phyloP scores from a whole-genome alignment of 805 yeast species.

The Spathaspora gorwiae region DNA sequence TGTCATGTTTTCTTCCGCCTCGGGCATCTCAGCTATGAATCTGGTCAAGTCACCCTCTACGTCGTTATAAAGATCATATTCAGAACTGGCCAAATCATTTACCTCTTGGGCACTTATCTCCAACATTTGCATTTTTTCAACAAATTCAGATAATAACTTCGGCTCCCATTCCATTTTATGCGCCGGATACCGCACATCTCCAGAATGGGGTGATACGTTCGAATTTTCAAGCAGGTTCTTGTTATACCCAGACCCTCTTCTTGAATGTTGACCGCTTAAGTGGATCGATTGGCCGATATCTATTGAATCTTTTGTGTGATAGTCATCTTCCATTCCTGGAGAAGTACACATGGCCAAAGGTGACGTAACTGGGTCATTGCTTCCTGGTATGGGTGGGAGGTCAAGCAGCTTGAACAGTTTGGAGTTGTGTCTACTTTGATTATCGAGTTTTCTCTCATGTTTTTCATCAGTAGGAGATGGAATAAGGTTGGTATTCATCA shows the following conservation, averaged over 20 bases:
- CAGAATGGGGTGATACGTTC: not conserved
- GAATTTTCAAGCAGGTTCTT: not conserved
- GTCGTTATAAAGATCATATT: conserved; percentile 52
- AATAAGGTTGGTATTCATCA: no score
- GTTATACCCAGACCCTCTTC: not conserved
- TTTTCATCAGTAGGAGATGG: no score
- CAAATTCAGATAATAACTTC: not conserved
- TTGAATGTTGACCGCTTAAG: not conserved
- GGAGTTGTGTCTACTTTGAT: no score
- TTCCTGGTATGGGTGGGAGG: not conserved
- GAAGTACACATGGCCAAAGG: conserved; percentile 5
- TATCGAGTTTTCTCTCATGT: no score
- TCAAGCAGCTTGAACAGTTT: not conserved
- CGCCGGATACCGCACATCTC: not conserved
- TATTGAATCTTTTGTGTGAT: not conserved
- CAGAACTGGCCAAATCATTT: conserved; percentile 27
- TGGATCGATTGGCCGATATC: not conserved
- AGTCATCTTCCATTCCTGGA: not conserved
- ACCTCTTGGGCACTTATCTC: conserved; percentile 34
- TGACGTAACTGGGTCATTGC: conserved; percentile 2
- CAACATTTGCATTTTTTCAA: conserved; percentile 14
- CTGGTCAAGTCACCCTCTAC: conserved; percentile 59
- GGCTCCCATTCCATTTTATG: conserved; percentile 1
- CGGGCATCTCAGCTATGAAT: conserved; percentile 67
- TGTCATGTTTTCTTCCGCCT: conserved; percentile 61